Evolutionary conservation across 106 monocot species (phyloP).

Genomic region (Hemerocallis citrina): DNA sequence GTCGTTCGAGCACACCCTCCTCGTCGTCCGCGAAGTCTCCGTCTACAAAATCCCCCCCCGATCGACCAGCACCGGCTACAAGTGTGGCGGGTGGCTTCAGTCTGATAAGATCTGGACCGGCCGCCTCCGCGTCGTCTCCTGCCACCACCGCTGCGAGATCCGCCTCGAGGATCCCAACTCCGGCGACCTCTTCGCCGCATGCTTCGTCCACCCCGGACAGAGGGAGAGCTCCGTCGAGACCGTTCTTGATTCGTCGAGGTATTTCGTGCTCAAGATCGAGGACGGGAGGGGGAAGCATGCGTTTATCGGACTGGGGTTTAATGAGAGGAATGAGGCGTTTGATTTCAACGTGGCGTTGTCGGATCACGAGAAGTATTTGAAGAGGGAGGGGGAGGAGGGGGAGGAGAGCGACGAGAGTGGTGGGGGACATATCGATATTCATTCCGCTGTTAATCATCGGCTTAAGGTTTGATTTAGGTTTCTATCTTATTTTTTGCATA

Average conservation of each 20-base stretch:
- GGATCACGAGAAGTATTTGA: slow-evolving; percentile 91
- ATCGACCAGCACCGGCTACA: slow-evolving; percentile 79
- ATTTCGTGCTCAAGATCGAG: slow-evolving; percentile 91
- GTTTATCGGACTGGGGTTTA: slow-evolving; percentile 59
- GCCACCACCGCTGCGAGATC: slow-evolving; percentile 83
- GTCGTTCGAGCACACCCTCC: slow-evolving; percentile 85
- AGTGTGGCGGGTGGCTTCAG: slow-evolving; percentile 98
- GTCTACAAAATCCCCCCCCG: slow-evolving; percentile 99
- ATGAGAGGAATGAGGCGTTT: slow-evolving; percentile 80
- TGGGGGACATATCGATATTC: slow-evolving; percentile 14
- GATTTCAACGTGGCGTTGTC: slow-evolving; percentile 96
- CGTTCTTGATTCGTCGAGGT: slow-evolving; percentile 85
- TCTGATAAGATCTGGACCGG: slow-evolving; percentile 98
- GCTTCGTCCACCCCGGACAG: slow-evolving; percentile 60
- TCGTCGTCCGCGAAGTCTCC: slow-evolving; percentile 91
- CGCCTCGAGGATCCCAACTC: slow-evolving; percentile 88
- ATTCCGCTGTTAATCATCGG: slow-evolving; percentile 23
- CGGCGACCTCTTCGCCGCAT: slow-evolving; percentile 94
- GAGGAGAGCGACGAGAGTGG: slow-evolving; percentile 7
- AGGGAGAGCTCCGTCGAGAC: slow-evolving; percentile 82
- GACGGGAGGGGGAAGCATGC: slow-evolving; percentile 92
- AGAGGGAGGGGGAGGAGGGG: slow-evolving; percentile 56
- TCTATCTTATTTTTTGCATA: no score
- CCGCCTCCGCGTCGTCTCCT: slow-evolving; percentile 92
- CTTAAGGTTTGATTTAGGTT: slow-evolving; percentile 11